Conservation (phyloP, 805 yeast genomes). For the Clavispora santaluciae region DNA sequence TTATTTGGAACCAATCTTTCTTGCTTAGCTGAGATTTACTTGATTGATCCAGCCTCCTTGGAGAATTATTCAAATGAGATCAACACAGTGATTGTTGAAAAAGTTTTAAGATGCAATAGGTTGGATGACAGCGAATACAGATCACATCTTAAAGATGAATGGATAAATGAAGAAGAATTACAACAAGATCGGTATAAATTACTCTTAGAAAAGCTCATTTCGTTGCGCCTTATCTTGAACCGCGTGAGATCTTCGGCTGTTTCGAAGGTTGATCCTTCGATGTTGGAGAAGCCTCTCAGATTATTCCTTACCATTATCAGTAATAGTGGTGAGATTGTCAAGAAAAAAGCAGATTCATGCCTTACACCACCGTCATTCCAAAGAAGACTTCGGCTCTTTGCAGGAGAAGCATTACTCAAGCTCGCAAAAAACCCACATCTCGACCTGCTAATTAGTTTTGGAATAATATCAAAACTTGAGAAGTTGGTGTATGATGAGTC, state of each 20-base stretch:
- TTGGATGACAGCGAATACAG: slow-evolving; percentile 4
- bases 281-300: slow-evolving; percentile 41
- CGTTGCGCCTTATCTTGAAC: slow-evolving; percentile 56
- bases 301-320: slow-evolving; percentile 61
- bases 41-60: slow-evolving; percentile 42
- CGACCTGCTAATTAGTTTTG: slow-evolving; percentile 48
- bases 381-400: slow-evolving; percentile 57
- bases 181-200: slow-evolving; percentile 22
- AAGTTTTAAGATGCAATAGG: slow-evolving; percentile 53
- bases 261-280: slow-evolving; percentile 20
- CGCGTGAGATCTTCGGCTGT: slow-evolving; percentile 43
- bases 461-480: slow-evolving; percentile 48
- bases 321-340: slow-evolving; percentile 75
- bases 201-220: slow-evolving; percentile 45
- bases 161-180: slow-evolving; percentile 45
- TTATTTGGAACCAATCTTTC: slow-evolving; percentile 54
- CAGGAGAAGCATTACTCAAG: slow-evolving; percentile 62
- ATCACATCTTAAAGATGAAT: slow-evolving; percentile 20
- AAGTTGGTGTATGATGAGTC: slow-evolving; percentile 66
- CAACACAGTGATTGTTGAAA: slow-evolving; percentile 55
- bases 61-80: slow-evolving; percentile 54
- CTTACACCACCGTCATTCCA: slow-evolving; percentile 65
- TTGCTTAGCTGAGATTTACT: slow-evolving; percentile 54
- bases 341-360: slow-evolving; percentile 32
- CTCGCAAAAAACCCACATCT: slow-evolving; percentile 53